phyloP scores from a whole-genome alignment of 176 grass and related monocot genomes.

The Bonia amplexicaulis region DNA sequence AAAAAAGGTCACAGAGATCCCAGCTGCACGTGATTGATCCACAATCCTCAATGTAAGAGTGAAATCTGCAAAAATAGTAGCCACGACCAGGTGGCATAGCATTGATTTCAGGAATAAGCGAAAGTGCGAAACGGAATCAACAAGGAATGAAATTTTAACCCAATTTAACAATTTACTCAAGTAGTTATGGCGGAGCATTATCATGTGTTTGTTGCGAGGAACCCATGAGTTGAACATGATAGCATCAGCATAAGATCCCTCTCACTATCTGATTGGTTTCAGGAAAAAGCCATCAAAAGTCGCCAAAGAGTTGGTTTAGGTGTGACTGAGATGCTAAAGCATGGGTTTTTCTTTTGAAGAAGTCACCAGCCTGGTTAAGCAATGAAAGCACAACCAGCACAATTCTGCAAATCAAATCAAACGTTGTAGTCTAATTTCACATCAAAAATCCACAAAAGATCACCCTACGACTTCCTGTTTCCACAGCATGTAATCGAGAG shows the following conservation, averaged over 20 bases:
- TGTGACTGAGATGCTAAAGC: not conserved
- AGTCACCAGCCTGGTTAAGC: not conserved
- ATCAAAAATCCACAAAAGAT: not conserved
- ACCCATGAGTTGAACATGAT: not conserved
- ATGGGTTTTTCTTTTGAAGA: not conserved
- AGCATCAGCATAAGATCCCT: not conserved
- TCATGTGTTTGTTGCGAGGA: not conserved
- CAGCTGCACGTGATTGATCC: conserved; percentile 48
- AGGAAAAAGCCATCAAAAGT: not conserved
- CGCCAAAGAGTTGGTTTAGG: not conserved
- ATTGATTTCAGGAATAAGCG: not conserved
- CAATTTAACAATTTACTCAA: not conserved
- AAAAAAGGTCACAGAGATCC: conserved; percentile 59
- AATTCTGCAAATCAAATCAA: not conserved
- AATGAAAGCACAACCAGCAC: not conserved
- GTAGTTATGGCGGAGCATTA: not conserved
- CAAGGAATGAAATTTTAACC: not conserved
- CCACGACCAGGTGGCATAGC: not conserved
- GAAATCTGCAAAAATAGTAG: conserved; percentile 45
- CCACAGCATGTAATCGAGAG: not conserved
- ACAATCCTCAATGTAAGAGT: conserved; percentile 64
- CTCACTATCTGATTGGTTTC: not conserved
- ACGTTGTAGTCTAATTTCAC: not conserved
- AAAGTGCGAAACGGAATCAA: not conserved
- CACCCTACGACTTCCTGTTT: not conserved